A percentile compares a stretch with the other conserved stretches of the same genome.
Conservation (phyloP, 23 red algal species). For the Gracilaria gracilis region DNA sequence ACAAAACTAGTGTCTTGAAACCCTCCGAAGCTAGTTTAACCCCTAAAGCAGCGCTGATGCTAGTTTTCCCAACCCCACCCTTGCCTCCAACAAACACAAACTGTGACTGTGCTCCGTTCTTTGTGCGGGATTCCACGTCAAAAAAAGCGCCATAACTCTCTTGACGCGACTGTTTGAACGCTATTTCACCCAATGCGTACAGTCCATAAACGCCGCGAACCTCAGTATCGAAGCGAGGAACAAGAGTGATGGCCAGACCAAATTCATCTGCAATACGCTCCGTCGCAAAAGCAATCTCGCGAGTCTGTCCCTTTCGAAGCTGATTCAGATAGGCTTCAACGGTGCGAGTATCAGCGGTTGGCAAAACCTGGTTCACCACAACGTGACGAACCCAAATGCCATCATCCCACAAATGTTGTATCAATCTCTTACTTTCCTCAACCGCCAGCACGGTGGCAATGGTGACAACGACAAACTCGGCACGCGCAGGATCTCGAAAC, state of each 20-base stretch:
- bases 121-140: background rate
- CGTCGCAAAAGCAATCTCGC: slow-evolving; percentile 60
- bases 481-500: slow-evolving; percentile 79
- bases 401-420: slow-evolving; percentile 72
- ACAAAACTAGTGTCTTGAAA: slow-evolving; percentile 85
- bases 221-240: slow-evolving; percentile 84
- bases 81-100: slow-evolving; percentile 95
- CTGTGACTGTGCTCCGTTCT: slow-evolving; percentile 45
- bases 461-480: slow-evolving; percentile 94
- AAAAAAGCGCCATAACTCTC: slow-evolving; percentile 50
- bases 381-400: slow-evolving; percentile 85
- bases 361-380: slow-evolving; percentile 86
- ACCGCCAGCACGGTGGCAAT: slow-evolving; percentile 89
- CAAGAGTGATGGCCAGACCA: slow-evolving; percentile 62
- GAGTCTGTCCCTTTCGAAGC: slow-evolving; percentile 72
- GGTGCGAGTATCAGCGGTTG: slow-evolving; percentile 15
- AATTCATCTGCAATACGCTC: slow-evolving; percentile 68
- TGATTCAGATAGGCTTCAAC: slow-evolving; percentile 55
- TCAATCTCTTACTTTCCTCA: slow-evolving; percentile 82
- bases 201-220: slow-evolving; percentile 83
- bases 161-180: slow-evolving; percentile 37
- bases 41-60: slow-evolving; percentile 68
- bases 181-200: slow-evolving; percentile 45
- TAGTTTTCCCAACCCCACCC: slow-evolving; percentile 97
- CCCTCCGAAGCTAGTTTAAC: slow-evolving; percentile 75